A percentile compares a stretch with the other conserved stretches of the same genome.
Conservation (phyloP, 768 basidiomycete genomes). For the Suillus ampliporus region DNA sequence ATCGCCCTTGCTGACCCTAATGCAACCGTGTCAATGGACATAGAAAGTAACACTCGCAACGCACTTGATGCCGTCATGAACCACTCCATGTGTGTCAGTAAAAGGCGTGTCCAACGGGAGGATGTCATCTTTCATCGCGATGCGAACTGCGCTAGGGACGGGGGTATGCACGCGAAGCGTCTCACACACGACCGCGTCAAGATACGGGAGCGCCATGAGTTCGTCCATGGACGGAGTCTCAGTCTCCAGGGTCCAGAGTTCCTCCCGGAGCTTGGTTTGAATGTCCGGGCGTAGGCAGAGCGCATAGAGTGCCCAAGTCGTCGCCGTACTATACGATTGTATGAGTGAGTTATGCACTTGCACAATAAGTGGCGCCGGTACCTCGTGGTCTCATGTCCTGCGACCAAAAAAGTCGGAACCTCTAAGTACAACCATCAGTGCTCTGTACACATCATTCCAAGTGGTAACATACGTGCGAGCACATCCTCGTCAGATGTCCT, state of each 20-base stretch:
- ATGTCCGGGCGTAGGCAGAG: slow-evolving; percentile 52
- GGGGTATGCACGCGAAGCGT: slow-evolving; percentile 62
- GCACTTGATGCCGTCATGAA: slow-evolving; percentile 47
- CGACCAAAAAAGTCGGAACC: slow-evolving; percentile 64
- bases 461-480: slow-evolving; percentile 49
- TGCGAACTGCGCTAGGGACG: slow-evolving; percentile 47
- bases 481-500: slow-evolving; percentile 68
- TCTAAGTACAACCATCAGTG: slow-evolving; percentile 41
- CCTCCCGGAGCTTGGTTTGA: slow-evolving; percentile 63
- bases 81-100: slow-evolving; percentile 48
- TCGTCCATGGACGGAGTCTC: slow-evolving; percentile 74
- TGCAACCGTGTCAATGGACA: not conserved
- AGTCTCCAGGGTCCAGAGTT: slow-evolving; percentile 55
- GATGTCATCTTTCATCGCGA: slow-evolving; percentile 57
- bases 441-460: too few species aligned
- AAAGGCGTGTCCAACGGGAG: slow-evolving; percentile 55
- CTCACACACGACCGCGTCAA: slow-evolving; percentile 71
- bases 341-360: not conserved
- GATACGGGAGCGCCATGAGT: slow-evolving; percentile 66
- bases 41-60: not conserved
- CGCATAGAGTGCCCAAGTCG: slow-evolving; percentile 65
- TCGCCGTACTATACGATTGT: slow-evolving; percentile 37
- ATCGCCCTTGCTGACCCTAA: slow-evolving; percentile 52
- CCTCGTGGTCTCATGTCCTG: slow-evolving; percentile 67
- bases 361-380: slow-evolving; percentile 18